A percentile compares a stretch with the other conserved stretches of the same genome.
phyloP scores from a whole-genome alignment of 345 rosid species.

The Mangifera indica region DNA sequence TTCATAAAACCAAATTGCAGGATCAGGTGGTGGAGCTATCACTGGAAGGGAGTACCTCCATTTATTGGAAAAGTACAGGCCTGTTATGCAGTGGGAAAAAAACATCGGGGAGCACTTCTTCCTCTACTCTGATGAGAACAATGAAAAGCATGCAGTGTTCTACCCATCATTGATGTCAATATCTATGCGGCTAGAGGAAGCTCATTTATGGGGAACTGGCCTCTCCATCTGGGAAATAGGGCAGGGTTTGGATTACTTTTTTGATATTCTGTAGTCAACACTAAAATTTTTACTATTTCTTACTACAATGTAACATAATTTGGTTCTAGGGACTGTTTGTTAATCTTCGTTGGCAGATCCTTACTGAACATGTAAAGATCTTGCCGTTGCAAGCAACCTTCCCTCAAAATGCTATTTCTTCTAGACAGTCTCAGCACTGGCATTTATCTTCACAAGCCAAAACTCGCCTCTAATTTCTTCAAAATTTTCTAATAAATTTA shows the following conservation, averaged over 20 bases:
- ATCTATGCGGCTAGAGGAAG: conserved; percentile 74
- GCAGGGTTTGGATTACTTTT: conserved; percentile 86
- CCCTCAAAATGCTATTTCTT: not conserved
- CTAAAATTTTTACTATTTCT: not conserved
- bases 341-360: not conserved
- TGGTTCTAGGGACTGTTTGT: not conserved
- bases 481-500: not conserved
- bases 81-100: conserved; percentile 73
- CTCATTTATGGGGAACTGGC: conserved; percentile 59
- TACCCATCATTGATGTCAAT: conserved; percentile 80
- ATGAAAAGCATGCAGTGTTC: conserved; percentile 67
- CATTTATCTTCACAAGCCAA: too few species aligned
- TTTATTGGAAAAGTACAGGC: conserved; percentile 67
- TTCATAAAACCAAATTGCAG: conserved; percentile 31
- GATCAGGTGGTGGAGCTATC: conserved; percentile 66
- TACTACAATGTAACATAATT: conserved; percentile 1
- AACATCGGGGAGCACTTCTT: conserved; percentile 79
- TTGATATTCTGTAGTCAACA: conserved; percentile 49
- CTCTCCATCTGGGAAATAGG: conserved; percentile 79
- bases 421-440: too few species aligned
- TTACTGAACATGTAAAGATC: not conserved
- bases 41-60: conserved; percentile 67
- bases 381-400: not conserved
- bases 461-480: not conserved
- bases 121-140: conserved; percentile 53